A percentile compares a stretch with the other conserved stretches of the same genome.
Conservation (phyloP, 2,329 filamentous ascomycete species). For the Davidsoniella eucalypti region DNA sequence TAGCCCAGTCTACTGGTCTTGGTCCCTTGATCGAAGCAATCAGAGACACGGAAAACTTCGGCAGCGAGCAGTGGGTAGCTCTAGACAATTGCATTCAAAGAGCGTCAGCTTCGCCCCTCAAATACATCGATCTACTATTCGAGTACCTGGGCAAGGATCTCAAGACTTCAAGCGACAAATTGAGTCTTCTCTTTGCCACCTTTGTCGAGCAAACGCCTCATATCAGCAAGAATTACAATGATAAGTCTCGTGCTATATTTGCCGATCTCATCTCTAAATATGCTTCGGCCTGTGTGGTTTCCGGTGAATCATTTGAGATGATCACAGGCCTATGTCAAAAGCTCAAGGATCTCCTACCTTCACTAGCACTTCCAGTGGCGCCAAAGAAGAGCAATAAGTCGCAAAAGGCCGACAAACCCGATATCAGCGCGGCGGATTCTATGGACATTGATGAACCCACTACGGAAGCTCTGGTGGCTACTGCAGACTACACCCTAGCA, state of each 20-base stretch:
- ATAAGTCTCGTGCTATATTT: slow-evolving; percentile 28
- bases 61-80: slow-evolving; percentile 45
- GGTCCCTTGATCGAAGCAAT: slow-evolving; percentile 9
- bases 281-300: slow-evolving; percentile 35
- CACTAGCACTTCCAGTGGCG: slow-evolving; percentile 3
- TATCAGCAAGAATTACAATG: slow-evolving; percentile 33
- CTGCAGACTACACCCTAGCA: slow-evolving; percentile 1
- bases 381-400: not conserved
- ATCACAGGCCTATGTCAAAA: slow-evolving; percentile 19
- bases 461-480: not conserved
- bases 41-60: slow-evolving; percentile 13
- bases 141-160: slow-evolving; percentile 22
- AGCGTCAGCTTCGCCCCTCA: slow-evolving; percentile 60
- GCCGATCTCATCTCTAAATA: slow-evolving; percentile 42
- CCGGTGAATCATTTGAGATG: slow-evolving; percentile 26
- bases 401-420: not conserved
- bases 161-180: slow-evolving; percentile 14
- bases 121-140: slow-evolving; percentile 59
- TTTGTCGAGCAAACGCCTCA: slow-evolving; percentile 69
- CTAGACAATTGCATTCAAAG: slow-evolving; percentile 70
- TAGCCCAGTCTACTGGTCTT: slow-evolving; percentile 9
- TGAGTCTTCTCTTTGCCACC: slow-evolving; percentile 49
- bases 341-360: slow-evolving; percentile 20
- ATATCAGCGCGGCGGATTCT: not conserved
- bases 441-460: slow-evolving; percentile 4